phyloP scores from a whole-genome alignment of 441 rosid species.

The Lepidium campestre region DNA sequence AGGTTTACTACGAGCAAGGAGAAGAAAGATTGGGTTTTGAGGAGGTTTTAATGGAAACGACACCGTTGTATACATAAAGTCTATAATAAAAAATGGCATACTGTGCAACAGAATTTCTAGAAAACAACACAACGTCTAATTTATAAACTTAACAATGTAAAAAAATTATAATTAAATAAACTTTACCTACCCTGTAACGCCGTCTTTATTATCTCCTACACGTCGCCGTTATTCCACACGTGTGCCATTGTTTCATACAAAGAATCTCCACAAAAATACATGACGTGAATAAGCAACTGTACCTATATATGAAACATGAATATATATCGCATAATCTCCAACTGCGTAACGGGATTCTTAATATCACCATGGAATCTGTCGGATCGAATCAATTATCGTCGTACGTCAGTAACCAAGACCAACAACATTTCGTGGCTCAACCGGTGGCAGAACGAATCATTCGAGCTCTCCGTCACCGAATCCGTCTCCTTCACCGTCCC shows the following conservation, averaged over 20 bases:
- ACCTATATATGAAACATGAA: not conserved
- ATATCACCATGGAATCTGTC: slow-evolving; percentile 43
- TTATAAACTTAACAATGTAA: too few relatives aligned
- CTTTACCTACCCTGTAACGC: slow-evolving; percentile 24
- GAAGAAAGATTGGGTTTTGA: slow-evolving; percentile 10
- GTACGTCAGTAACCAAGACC: slow-evolving; percentile 16
- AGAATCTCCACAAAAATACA: slow-evolving; percentile 24
- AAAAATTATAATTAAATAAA: too few relatives aligned
- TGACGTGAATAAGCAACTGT: slow-evolving; percentile 8
- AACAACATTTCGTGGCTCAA: slow-evolving; percentile 30
- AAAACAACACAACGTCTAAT: not conserved
- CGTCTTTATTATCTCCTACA: slow-evolving; percentile 26
- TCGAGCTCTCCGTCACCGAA: slow-evolving; percentile 64
- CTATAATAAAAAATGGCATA: not conserved
- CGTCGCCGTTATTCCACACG: slow-evolving; percentile 42
- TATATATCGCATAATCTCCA: not conserved
- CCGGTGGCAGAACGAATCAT: slow-evolving; percentile 50
- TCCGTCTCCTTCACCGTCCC: slow-evolving; percentile 64
- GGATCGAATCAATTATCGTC: slow-evolving; percentile 37
- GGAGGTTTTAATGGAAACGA: slow-evolving; percentile 9
- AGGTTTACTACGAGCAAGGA: not conserved
- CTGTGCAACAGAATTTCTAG: not conserved
- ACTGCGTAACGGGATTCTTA: not conserved
- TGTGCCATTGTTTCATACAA: slow-evolving; percentile 31
- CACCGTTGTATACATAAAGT: not conserved